phyloP scores from a whole-genome alignment of 2,329 filamentous ascomycete genomes.

The Pseudogymnoascus sp. region DNA sequence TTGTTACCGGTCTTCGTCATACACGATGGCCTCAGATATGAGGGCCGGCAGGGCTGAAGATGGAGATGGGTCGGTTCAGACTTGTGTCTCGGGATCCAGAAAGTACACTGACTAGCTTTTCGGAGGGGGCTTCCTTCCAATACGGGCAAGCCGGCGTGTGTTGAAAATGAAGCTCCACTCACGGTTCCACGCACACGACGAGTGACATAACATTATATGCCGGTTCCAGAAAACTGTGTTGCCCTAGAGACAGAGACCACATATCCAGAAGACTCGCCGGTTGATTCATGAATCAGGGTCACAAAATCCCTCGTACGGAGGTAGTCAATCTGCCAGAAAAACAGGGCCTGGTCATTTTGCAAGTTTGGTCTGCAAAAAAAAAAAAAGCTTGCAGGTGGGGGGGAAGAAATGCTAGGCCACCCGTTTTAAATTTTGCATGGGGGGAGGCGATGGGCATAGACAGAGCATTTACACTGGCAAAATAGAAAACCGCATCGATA shows the following conservation, averaged over 20 bases:
- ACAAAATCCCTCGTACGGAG: background rate
- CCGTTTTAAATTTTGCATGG: background rate
- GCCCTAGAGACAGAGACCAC: conserved; percentile 2
- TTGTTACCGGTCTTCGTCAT: background rate
- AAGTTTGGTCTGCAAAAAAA: conserved; percentile 3
- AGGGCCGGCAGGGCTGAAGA: background rate
- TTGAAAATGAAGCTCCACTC: background rate
- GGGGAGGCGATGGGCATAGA: background rate
- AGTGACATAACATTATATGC: conserved; percentile 4
- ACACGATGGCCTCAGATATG: background rate
- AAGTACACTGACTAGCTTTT: background rate
- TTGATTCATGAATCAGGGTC: background rate
- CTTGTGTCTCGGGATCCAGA: background rate
- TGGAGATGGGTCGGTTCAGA: background rate
- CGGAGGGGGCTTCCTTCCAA: background rate
- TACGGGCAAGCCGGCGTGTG: background rate
- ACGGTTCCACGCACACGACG: background rate
- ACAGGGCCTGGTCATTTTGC: background rate
- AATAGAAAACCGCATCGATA: background rate
- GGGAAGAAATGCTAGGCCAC: background rate
- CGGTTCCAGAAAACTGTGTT: background rate
- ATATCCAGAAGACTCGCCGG: background rate
- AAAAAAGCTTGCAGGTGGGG: conserved; percentile 2
- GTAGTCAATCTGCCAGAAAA: background rate
- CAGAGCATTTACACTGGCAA: background rate